Evolutionary conservation across 1,284 basidiomycete species (phyloP).

Genomic region (Leccinum pachyderme): DNA sequence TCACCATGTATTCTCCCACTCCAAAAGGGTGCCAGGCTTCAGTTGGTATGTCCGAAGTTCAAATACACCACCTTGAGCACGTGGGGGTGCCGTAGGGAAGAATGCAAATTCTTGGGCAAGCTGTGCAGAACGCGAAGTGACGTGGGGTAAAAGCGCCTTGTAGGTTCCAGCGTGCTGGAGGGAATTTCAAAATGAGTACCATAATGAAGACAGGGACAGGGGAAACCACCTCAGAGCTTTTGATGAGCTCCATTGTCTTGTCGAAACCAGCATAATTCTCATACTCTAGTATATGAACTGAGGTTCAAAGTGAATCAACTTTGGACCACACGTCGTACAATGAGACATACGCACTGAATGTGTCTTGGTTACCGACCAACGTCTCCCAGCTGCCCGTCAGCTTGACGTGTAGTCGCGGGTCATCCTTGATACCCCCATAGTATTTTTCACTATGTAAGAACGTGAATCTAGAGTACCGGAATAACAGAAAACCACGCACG

Average conservation of each 20-base stretch:
- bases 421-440: conserved; percentile 74
- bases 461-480: conserved; percentile 4
- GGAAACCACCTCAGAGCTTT: conserved; percentile 53
- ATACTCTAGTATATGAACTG: conserved; percentile 83
- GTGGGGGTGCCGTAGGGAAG: conserved; percentile 86
- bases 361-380: conserved; percentile 83
- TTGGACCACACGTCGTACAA: neutral
- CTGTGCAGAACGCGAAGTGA: conserved; percentile 72
- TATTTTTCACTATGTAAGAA: conserved; percentile 63
- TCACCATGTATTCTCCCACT: conserved; percentile 92
- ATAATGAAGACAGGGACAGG: conserved; percentile 2
- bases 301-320: neutral
- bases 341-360: conserved; percentile 47
- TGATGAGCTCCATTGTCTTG: conserved; percentile 60
- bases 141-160: conserved; percentile 68
- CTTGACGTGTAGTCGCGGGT: conserved; percentile 75
- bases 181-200: conserved; percentile 1
- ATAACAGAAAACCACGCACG: conserved; percentile 51
- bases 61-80: conserved; percentile 83
- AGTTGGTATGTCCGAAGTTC: conserved; percentile 86
- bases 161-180: conserved; percentile 60
- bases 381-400: conserved; percentile 91
- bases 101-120: conserved; percentile 93
- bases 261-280: conserved; percentile 88
- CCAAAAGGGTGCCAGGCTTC: conserved; percentile 81